A percentile compares a stretch with the other conserved stretches of the same genome.
These are phyloP conservation scores for Sarocladiaceae sp. DNA, from an alignment of 2,329 filamentous ascomycete genomes.

Conservation along the genomic window DNA sequence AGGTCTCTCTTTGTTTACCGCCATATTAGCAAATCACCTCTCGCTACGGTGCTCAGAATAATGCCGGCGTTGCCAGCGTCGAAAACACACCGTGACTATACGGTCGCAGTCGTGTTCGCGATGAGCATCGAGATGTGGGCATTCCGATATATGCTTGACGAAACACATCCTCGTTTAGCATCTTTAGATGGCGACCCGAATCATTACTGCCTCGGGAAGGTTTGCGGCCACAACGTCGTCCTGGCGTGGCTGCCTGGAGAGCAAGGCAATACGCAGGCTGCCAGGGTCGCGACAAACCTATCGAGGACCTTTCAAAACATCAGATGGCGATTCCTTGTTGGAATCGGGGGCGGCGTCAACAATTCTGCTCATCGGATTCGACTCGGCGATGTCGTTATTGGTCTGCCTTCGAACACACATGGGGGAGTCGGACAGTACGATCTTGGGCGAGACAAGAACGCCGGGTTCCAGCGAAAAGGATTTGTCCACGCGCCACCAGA, in stretches of 20 bases:
- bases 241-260: constrained; percentile 20
- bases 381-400: constrained; percentile 20
- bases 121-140: constrained; percentile 21
- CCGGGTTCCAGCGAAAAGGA: constrained; percentile 11
- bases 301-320: constrained; percentile 18
- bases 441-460: constrained; percentile 16
- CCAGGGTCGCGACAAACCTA: constrained; percentile 18
- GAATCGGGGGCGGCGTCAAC: constrained; percentile 24
- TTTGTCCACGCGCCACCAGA: constrained; percentile 15
- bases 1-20: too few relatives aligned
- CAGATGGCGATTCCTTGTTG: constrained; percentile 19
- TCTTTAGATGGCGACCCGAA: constrained; percentile 16
- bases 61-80: neutral
- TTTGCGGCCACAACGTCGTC: constrained; percentile 20
- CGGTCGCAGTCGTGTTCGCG: constrained; percentile 19
- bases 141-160: constrained; percentile 21
- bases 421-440: constrained; percentile 21
- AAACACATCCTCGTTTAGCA: constrained; percentile 14
- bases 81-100: constrained; percentile 12
- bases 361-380: constrained; percentile 26
- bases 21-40: neutral
- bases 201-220: constrained; percentile 19
- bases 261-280: constrained; percentile 19
- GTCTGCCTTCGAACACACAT: neutral
- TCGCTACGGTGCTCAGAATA: neutral